Evolutionary conservation across 139 green algal genomes (phyloP), one percentile per base, ranked within the genome.

Genomic region (Yamagishiella unicocca): DNA sequence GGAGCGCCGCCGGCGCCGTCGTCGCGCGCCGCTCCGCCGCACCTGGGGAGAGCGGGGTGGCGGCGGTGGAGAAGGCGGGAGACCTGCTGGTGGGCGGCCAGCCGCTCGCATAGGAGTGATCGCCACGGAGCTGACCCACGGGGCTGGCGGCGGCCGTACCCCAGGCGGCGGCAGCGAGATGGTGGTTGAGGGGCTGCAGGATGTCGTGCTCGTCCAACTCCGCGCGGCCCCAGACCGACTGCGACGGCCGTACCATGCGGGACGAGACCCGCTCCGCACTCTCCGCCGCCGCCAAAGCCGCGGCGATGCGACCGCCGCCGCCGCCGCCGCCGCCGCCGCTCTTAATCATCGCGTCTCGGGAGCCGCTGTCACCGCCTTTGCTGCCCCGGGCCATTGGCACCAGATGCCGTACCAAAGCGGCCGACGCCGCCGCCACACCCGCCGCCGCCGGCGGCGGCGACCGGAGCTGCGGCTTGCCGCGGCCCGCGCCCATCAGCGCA

Each of bases 171-270:
- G 42, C 0, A 9, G 61, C 29, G 4, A 85, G 79, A 42, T 85
- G 79, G 2, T 75, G 40, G 12, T 42, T 40, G 4, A 85, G 79
- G 12, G 79, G 79, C 42, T 29, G 38, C 40, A 85, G 61, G 61
- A 85, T 85, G 61, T 85, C 79, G 31, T 75, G n/a, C 42, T 85
- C 42, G 58, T 85, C 79, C n/a, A 85, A 22, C 10, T 66, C 79
- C 19, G 67, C 79, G 9, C 79, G 79, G 0, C 79, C 79, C 79
- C 79, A 85, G 29, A 85, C 79, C 5, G 79, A 85, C 62, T 85
- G 79, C 4, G 79, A 85, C 4, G 79, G 79, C 25, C 79, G 79
- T 29, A 85, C 31, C 8, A 38, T 7, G 10, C 27, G 55, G 17
- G 37, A 42, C 12, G 42, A 37, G 2, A 84, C 55, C 5, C 35